Base-by-base conservation (phyloP, 768 basidiomycete genomes). In the Boletus rex-veris region DNA sequence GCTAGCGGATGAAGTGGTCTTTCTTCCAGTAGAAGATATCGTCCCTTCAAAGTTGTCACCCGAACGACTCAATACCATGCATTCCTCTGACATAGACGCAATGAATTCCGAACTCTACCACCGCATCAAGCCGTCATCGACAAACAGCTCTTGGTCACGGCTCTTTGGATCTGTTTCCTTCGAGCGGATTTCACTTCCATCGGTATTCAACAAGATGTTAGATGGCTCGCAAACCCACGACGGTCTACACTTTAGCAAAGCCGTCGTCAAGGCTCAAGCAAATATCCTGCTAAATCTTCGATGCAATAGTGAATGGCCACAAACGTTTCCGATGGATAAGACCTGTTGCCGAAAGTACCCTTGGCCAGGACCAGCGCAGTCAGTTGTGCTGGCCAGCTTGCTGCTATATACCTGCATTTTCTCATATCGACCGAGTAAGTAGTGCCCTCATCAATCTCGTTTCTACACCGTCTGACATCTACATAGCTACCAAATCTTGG, bases 31-130 rank as follows among this genome's bases (percentile, higher is more conserved):
- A 19, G 83, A 88, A 61, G 79, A 85, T 41, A 75, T 90, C 12
- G 74, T 88, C n/a, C 59, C 79, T 36, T 78, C 80, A 12, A 88
- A 87, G 64, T 72, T 97, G 26, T 79, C 83, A 0, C 67, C 73
- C 3, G 82, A 84, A 28, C 80, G 91, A 50, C 80, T 82, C 7
- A 63, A 74, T 26, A 86, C 84, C 10, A 88, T 97, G 76, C 81
- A 81, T 52, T 76, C 82, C 24, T 80, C 86, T 14, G 90, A 94
- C 63, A 86, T 95, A 51, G 87, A 92, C 61, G 89, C 88, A 38
- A 94, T 97, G 92, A 96, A 97, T 69, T 85, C 88, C 3, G 87
- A 90, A 66, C 77, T 94, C 47, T 77, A 75, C 55, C 88, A 90
- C 64, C 82, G 88, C 48, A 79, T 90, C 19, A 69, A 76, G 28